phyloP scores from a whole-genome alignment of 768 basidiomycete species.

The Daedaleopsis sinensis region DNA sequence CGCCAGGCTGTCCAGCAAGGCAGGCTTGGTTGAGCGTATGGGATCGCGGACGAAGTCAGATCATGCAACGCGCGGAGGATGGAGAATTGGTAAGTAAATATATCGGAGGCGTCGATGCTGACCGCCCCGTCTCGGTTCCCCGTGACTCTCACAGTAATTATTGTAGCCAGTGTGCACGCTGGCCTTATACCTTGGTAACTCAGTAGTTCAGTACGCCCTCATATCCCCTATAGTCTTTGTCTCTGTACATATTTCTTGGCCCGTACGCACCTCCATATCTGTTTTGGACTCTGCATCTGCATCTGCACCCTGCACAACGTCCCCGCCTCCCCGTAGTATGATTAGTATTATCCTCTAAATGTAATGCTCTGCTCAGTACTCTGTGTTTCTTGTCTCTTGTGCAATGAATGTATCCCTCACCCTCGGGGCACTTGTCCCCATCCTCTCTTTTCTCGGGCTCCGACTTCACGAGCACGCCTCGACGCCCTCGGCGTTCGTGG shows the following conservation, averaged over 20 bases:
- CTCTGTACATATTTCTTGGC: constrained; percentile 13
- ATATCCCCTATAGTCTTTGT: constrained; percentile 6
- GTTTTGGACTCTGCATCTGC: not conserved
- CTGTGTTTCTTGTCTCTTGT: not conserved
- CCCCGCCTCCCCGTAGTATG: not conserved
- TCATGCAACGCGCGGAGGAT: not conserved
- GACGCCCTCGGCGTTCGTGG: constrained; percentile 27
- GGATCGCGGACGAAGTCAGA: not conserved
- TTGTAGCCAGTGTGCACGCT: constrained; percentile 5
- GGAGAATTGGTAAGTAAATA: not conserved
- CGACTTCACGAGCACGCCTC: constrained; percentile 21
- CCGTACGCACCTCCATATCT: not conserved
- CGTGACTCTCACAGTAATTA: not conserved
- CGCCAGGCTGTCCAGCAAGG: constrained; percentile 66
- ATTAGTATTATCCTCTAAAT: constrained; percentile 8
- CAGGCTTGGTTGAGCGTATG: constrained; percentile 29
- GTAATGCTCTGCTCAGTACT: constrained; percentile 4
- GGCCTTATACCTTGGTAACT: constrained; percentile 14
- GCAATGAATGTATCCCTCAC: not conserved
- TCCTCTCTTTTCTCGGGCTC: constrained; percentile 19
- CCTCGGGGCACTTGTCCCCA: no score
- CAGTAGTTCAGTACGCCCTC: constrained; percentile 6
- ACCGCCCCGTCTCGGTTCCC: not conserved
- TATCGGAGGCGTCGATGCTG: not conserved
- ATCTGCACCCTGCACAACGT: not conserved